Evolutionary conservation across 2,329 filamentous ascomycete genomes (phyloP), one percentile per base, ranked within the genome.

Genomic region (Arachnopeziza araneosa): DNA sequence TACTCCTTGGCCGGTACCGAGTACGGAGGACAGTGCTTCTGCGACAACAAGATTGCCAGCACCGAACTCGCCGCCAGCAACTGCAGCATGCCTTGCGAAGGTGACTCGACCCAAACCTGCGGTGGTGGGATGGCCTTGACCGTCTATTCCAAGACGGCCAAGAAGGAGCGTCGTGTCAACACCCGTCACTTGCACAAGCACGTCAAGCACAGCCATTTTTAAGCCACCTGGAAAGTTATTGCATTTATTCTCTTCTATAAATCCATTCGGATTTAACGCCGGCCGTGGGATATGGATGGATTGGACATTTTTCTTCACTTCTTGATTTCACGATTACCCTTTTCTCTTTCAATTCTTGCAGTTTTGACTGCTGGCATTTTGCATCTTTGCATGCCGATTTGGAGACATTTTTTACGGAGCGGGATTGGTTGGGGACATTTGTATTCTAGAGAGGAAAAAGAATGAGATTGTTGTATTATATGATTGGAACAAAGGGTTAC

Each of bases 11-110:
- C 80, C 0, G 79, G 79, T 24, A 80, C 79, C 21, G 78, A 82
- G 66, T 78, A 78, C 24, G 76, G 75, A 36, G 74, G 75, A 23
- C 73, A 76, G 62, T 82, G 79, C 70, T 80, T 77, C 67, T 83
- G 79, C 63, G 79, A 77, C 19, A 73, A 78, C 62, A 54, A 62
- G 24, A 66, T 80, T 21, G 70, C 69, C 50, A 76, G 74, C 26
- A 69, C 74, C 54, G 72, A 74, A 63, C 67, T 83, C 21, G 75
- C 77, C 52, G 79, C 80, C 2, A 71, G 68, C 8, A 64, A 68
- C 14, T 86, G 83, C 72, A 70, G 71, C 50, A 78, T 76, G 66
- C 71, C 77, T 1, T 85, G 83, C 68, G 75, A 77, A 56, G 82
- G 80, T 23, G 77, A 83, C 63, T 8, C 26, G 2, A 54, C 21